Percentiles rank a stretch among this genome's conserved stretches.
Evolutionary conservation across 305 asterid species (phyloP).

Genomic region (Caryopteris hybrid): DNA sequence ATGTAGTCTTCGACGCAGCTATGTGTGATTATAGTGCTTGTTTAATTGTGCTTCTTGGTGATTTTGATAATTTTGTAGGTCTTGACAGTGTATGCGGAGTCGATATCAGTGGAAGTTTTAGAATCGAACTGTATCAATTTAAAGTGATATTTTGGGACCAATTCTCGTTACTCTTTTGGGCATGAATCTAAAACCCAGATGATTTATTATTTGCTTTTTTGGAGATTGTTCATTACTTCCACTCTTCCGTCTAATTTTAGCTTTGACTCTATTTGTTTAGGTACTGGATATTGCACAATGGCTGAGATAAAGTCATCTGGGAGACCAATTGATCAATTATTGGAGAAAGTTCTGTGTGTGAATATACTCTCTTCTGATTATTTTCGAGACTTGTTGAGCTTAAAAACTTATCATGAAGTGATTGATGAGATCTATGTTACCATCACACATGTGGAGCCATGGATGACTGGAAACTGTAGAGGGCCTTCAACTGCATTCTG

Average conservation of each 20-base stretch:
- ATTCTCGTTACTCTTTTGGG: not conserved
- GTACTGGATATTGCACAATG: slow-evolving; percentile 46
- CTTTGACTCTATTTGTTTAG: not conserved
- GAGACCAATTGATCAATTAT: slow-evolving; percentile 73
- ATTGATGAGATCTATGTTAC: slow-evolving; percentile 92
- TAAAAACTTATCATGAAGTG: slow-evolving; percentile 95
- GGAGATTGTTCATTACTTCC: not conserved
- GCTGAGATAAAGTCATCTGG: slow-evolving; percentile 88
- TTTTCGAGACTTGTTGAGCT: slow-evolving; percentile 76
- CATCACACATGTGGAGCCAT: slow-evolving; percentile 93
- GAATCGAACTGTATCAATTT: not conserved
- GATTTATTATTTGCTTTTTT: not conserved
- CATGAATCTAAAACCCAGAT: not conserved
- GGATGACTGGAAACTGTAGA: slow-evolving; percentile 99
- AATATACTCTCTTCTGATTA: slow-evolving; percentile 95
- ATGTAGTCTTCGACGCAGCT: not conserved
- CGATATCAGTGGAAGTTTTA: not conserved
- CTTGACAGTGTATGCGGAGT: not conserved
- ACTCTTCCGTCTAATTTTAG: not conserved
- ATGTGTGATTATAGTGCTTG: not conserved
- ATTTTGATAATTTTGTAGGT: not conserved
- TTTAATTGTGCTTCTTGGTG: not conserved
- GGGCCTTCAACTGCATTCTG: slow-evolving; percentile 97
- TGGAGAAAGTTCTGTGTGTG: slow-evolving; percentile 94
- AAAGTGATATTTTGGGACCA: not conserved